Evolutionary conservation across 257 asterid genomes (phyloP).

Genomic region (Salvia hispanica): DNA sequence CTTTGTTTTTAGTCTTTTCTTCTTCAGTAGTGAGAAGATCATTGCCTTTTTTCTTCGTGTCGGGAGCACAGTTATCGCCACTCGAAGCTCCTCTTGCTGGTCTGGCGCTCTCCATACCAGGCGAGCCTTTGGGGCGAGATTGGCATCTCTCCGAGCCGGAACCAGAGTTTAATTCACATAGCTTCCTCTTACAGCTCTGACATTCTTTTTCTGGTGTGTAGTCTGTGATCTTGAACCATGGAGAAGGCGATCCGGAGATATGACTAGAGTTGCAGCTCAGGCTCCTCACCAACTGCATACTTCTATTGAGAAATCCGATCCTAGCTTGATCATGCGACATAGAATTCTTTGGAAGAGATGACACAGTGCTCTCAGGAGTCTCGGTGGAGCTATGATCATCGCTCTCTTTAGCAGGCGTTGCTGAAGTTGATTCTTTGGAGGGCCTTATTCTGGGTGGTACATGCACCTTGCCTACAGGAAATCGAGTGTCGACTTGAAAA

Average conservation of each 20-base stretch:
- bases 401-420: neutral
- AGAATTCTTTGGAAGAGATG: constrained; percentile 39
- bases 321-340: constrained; percentile 32
- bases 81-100: constrained; percentile 30
- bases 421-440: constrained; percentile 23
- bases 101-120: constrained; percentile 45
- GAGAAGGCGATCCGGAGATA: constrained; percentile 36
- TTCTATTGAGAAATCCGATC: constrained; percentile 36
- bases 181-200: constrained; percentile 40
- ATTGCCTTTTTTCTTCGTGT: constrained; percentile 35
- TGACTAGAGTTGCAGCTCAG: constrained; percentile 55
- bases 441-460: constrained; percentile 21
- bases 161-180: constrained; percentile 37
- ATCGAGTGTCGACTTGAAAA: constrained; percentile 30
- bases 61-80: constrained; percentile 33
- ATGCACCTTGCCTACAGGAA: constrained; percentile 29
- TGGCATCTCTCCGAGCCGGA: constrained; percentile 33
- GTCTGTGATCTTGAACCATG: constrained; percentile 43
- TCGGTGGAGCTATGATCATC: constrained; percentile 33
- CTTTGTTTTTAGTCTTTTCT: constrained; percentile 19
- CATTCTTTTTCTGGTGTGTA: constrained; percentile 54
- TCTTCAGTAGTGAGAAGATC: constrained; percentile 36
- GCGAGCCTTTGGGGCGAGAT: constrained; percentile 37
- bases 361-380: constrained; percentile 32
- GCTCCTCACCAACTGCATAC: constrained; percentile 51